Conservation (phyloP, 108 stramenopile species). For the Nitzschia putrida region DNA sequence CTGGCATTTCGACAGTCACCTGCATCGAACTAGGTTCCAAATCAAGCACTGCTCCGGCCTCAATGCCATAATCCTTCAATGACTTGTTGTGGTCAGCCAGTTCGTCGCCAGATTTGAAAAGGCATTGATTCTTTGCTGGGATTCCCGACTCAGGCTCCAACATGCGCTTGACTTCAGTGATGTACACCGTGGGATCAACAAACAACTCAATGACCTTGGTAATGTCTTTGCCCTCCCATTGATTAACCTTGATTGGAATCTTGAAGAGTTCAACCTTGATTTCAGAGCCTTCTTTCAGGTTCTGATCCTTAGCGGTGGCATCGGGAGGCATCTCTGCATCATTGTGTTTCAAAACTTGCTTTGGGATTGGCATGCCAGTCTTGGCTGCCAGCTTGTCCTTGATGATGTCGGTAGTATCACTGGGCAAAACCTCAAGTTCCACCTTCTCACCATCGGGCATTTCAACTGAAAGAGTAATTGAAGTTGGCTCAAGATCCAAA, state of each 20-base stretch:
- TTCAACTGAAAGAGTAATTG: conserved; percentile 12
- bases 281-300: conserved; percentile 12
- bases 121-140: conserved; percentile 19
- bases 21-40: conserved; percentile 23
- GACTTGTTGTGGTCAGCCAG: conserved; percentile 15
- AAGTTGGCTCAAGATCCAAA: conserved; percentile 22
- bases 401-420: conserved; percentile 12
- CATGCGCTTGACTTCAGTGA: conserved; percentile 3
- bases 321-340: conserved; percentile 19
- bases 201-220: conserved; percentile 1
- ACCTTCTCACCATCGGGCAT: conserved; percentile 30
- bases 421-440: conserved; percentile 16
- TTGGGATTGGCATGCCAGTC: conserved; percentile 14
- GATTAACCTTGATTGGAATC: conserved; percentile 21
- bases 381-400: conserved; percentile 23
- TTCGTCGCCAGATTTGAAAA: conserved; percentile 6
- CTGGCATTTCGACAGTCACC: conserved; percentile 21
- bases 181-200: conserved; percentile 14
- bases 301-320: conserved; percentile 1
- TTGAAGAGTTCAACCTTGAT: conserved; percentile 24
- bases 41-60: conserved; percentile 19
- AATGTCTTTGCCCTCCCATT: conserved; percentile 2
- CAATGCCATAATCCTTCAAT: conserved; percentile 10
- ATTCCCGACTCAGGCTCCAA: conserved; percentile 27
- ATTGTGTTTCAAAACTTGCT: conserved; percentile 24